phyloP scores from a whole-genome alignment of 1,284 basidiomycete species.

The Pseudozyma sp. region DNA sequence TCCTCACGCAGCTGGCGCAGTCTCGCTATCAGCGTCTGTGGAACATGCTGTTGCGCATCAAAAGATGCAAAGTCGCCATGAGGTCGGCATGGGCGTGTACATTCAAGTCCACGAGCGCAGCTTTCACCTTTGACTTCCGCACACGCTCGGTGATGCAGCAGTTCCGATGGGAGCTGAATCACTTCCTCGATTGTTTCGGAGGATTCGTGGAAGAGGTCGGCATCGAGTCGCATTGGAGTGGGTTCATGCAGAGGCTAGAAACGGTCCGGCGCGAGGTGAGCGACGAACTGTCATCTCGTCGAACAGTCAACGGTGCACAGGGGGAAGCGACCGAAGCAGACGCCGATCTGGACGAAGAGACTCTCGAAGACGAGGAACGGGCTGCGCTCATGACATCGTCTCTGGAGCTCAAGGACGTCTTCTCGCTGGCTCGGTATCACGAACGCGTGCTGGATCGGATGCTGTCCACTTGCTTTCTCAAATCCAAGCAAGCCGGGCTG shows the following conservation, averaged over 20 bases:
- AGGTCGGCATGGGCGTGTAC: slow-evolving; percentile 20
- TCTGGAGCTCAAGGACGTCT: slow-evolving; percentile 55
- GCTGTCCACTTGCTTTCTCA: slow-evolving; percentile 51
- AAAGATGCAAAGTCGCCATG: slow-evolving; percentile 50
- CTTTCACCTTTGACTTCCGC: slow-evolving; percentile 34
- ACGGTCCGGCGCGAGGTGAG: slow-evolving; percentile 26
- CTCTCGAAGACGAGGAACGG: slow-evolving; percentile 31
- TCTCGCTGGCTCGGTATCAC: slow-evolving; percentile 54
- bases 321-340: slow-evolving; percentile 6
- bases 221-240: slow-evolving; percentile 36
- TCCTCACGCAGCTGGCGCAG: slow-evolving; percentile 49
- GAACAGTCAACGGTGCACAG: background rate
- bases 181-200: slow-evolving; percentile 35
- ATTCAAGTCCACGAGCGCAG: slow-evolving; percentile 33
- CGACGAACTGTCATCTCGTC: slow-evolving; percentile 23
- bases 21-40: slow-evolving; percentile 53
- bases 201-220: slow-evolving; percentile 39
- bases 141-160: slow-evolving; percentile 30
- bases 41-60: slow-evolving; percentile 53
- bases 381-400: slow-evolving; percentile 27
- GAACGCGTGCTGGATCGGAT: slow-evolving; percentile 54
- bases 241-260: slow-evolving; percentile 39
- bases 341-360: slow-evolving; percentile 37
- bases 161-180: slow-evolving; percentile 30
- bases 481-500: slow-evolving; percentile 30